Evolutionary conservation across 2,329 filamentous ascomycete genomes (phyloP), one percentile per base, ranked within the genome.

Genomic region (Cladophialophora chaetospira): DNA sequence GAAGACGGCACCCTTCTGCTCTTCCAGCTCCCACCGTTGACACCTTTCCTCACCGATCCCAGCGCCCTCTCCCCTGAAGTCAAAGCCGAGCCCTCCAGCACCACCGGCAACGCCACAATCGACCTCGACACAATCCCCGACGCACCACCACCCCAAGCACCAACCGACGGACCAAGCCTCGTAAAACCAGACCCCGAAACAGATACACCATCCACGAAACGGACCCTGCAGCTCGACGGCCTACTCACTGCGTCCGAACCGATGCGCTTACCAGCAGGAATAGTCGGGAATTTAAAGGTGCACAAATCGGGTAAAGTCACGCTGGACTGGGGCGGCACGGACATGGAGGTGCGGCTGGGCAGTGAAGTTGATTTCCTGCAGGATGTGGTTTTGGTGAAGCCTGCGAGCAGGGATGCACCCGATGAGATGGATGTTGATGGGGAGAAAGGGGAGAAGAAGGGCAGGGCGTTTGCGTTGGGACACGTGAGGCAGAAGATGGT

Each of bases 401-500:
- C 33, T 1, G 38, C 38, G 10, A 11, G 17, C 21, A 11, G 17
- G 6, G 31, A 38, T 8, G 35, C 21, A 28, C 15, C 21, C 19
- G 19, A 40, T 9, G 25, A 26, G 29, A 29, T 33, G 40, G 57
- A 33, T 15, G 52, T 53, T 6, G 51, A 50, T 21, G 47, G 33
- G 19, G 51, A 57, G 8, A 43, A 45, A 3, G 55, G 29, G 25
- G 61, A 53, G 10, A 54, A 65, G 48, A 43, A 26, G 48, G 67
- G 70, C 15, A 68, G 70, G 54, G 77, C 79, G 33, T 79, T 79
- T 70, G 79, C 79, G 2, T 81, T 87, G 73, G 84, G 83, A 6
- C 79, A 84, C 65, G 75, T 87, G n/a, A 82, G 80, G 69, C 82
- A 81, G 52, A 86, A 85, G 70, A 85, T 86, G 66, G 81, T 86